phyloP scores from a whole-genome alignment of 83 land plant genomes.

The Diphasiastrum complanatum region DNA sequence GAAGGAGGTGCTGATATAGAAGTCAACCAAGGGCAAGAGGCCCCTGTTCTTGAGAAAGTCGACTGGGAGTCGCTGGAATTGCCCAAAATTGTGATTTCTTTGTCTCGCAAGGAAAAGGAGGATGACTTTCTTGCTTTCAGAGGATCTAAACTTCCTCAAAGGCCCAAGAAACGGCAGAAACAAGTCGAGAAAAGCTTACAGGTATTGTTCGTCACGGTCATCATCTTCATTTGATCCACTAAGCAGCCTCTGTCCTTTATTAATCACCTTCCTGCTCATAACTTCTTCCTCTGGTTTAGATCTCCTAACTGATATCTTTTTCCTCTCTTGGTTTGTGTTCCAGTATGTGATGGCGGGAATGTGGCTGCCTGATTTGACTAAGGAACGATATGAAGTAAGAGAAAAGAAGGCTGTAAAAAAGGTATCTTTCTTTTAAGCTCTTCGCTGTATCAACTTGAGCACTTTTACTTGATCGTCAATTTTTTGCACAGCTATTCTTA shows the following conservation, averaged over 20 bases:
- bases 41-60: background rate
- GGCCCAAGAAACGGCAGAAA: conserved; percentile 68
- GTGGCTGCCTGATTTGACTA: conserved; percentile 64
- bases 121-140: conserved; percentile 65
- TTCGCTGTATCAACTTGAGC: background rate
- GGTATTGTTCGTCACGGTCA: conserved; percentile 34
- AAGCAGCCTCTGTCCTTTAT: too few relatives aligned
- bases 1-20: background rate
- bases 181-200: conserved; percentile 52
- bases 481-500: conserved; percentile 1
- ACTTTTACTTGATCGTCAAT: background rate
- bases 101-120: conserved; percentile 65
- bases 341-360: conserved; percentile 68
- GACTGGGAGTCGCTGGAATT: conserved; percentile 23
- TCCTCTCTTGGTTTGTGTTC: background rate
- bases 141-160: conserved; percentile 60
- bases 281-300: too few relatives aligned
- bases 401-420: conserved; percentile 72
- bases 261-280: too few relatives aligned
- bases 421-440: conserved; percentile 30
- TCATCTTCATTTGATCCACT: too few relatives aligned
- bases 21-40: background rate
- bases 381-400: conserved; percentile 68
- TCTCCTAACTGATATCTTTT: too few relatives aligned
- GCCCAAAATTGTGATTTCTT: conserved; percentile 53